These are phyloP conservation scores for Sporopachydermia cereana DNA, from an alignment of 1,139 yeast species.

Conservation along the genomic window DNA sequence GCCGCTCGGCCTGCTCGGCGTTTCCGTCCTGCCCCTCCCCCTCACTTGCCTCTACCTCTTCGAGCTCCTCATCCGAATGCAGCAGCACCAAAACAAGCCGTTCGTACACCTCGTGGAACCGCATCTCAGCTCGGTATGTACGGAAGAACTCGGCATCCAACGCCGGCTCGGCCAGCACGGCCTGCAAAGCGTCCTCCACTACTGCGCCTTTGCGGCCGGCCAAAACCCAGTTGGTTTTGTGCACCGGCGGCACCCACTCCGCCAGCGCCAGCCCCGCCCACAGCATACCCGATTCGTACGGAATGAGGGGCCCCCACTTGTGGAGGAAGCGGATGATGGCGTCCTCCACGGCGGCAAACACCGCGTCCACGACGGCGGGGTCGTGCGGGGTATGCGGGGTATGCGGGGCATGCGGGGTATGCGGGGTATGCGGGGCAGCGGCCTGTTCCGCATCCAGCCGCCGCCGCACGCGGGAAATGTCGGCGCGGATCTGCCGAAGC, in stretches of 20 bases:
- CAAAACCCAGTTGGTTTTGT: conserved; percentile 12
- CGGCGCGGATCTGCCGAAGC: conserved; percentile 21
- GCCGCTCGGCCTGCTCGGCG: conserved; percentile 9
- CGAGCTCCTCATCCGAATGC: conserved; percentile 49
- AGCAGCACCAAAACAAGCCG: conserved; percentile 62
- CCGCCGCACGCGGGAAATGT: conserved; percentile 20
- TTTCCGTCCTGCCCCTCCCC: conserved; percentile 9
- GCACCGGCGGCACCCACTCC: conserved; percentile 72
- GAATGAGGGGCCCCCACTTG: conserved; percentile 71
- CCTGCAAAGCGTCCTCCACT: background rate
- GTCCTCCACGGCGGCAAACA: conserved; percentile 46
- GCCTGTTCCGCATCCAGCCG: conserved; percentile 15
- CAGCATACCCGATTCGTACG: conserved; percentile 70
- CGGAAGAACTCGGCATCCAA: background rate
- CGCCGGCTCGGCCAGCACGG: background rate
- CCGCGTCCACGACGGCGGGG: conserved; percentile 12
- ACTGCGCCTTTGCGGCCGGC: conserved; percentile 1
- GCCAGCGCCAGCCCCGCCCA: conserved; percentile 87
- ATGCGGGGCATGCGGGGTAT: background rate
- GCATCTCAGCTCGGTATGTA: conserved; percentile 6
- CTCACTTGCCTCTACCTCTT: conserved; percentile 10
- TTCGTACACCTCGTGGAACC: conserved; percentile 57
- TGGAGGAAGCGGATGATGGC: conserved; percentile 52
- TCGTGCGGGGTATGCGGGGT: background rate
- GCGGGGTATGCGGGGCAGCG: background rate